Evolutionary conservation across 2,329 filamentous ascomycete species (phyloP).

Genomic region (Venturia pyrina): DNA sequence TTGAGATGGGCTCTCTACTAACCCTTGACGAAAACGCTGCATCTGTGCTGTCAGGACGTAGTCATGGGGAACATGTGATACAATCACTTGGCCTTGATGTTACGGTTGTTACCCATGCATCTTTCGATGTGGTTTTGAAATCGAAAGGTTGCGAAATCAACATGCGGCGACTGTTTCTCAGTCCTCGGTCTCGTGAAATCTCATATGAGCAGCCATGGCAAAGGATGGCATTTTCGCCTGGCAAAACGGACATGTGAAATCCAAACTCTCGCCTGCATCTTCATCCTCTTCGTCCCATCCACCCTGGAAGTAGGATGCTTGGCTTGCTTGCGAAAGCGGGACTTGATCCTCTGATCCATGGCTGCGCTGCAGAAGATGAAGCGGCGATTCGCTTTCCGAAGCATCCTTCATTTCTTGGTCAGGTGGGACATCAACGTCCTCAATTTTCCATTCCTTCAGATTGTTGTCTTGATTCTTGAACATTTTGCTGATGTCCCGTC

Average conservation of each 20-base stretch:
- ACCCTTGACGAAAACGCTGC: background rate
- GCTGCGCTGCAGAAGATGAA: background rate
- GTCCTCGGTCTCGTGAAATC: constrained; percentile 37
- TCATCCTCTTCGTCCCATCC: constrained; percentile 16
- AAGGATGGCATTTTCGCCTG: constrained; percentile 46
- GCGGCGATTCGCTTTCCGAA: constrained; percentile 5
- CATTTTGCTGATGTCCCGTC: constrained; percentile 73
- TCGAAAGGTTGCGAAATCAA: background rate
- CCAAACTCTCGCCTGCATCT: constrained; percentile 17
- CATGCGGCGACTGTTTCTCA: background rate
- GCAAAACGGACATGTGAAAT: constrained; percentile 38
- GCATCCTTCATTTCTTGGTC: constrained; percentile 17
- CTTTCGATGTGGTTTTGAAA: background rate
- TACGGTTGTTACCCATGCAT: background rate
- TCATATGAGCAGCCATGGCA: constrained; percentile 47
- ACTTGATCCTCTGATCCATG: constrained; percentile 5
- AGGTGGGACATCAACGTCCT: constrained; percentile 32
- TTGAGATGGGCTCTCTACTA: too few species aligned
- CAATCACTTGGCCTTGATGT: too few species aligned
- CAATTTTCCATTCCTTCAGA: constrained; percentile 56
- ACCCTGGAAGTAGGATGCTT: constrained; percentile 15
- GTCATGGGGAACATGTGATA: background rate
- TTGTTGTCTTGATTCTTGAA: constrained; percentile 65
- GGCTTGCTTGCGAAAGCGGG: constrained; percentile 15
- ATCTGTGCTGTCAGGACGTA: background rate